Evolutionary conservation across 345 rosid genomes (phyloP), one percentile per base, ranked within the genome.

Genomic region (Clarkia xantiana): DNA sequence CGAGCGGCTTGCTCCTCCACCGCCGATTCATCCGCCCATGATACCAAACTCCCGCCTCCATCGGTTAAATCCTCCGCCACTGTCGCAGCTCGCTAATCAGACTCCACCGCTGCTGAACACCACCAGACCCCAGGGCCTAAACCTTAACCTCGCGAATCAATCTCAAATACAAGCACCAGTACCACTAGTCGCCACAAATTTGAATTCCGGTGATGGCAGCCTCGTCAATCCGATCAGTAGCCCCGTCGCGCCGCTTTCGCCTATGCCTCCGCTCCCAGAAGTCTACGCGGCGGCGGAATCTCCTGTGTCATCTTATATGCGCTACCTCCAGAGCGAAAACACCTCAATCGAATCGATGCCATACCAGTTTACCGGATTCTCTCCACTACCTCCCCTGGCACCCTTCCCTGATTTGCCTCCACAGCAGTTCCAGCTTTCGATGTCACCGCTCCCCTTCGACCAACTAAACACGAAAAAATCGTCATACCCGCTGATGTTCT

Each of bases 401-500:
- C n/a, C n/a, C n/a, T n/a, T n/a, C n/a, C 61, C 59, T 49, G 12
- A 58, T 3, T 65, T 55, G 44, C 51, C 59, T 44, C 74, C 61
- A 59, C n/a, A n/a, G n/a, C 74, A 73, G 51, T n/a, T n/a, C n/a
- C n/a, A n/a, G n/a, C 34, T 75, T 11, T 72, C 79, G 0, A 40
- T 68, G 4, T 76, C 74, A 11, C 76, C 74, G 47, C 36, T 76
- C 29, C 75, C 81, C 0, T 84, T 81, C 13, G 98, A 96, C 15
- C 84, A 89, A 69, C 49, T 80, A 45, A 89, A 66, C 53, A n/a
- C n/a, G n/a, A n/a, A n/a, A n/a, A n/a, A n/a, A n/a, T 86, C 98
- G 42, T 89, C 96, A 1, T 62, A 70, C 52, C 76, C 96, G 59
- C 45, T 68, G 55, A 62, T 80, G n/a, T n/a, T n/a, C n/a, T n/a